Evolutionary conservation across 1,284 basidiomycete genomes (phyloP).

Genomic region (Apiotrichum gracile): DNA sequence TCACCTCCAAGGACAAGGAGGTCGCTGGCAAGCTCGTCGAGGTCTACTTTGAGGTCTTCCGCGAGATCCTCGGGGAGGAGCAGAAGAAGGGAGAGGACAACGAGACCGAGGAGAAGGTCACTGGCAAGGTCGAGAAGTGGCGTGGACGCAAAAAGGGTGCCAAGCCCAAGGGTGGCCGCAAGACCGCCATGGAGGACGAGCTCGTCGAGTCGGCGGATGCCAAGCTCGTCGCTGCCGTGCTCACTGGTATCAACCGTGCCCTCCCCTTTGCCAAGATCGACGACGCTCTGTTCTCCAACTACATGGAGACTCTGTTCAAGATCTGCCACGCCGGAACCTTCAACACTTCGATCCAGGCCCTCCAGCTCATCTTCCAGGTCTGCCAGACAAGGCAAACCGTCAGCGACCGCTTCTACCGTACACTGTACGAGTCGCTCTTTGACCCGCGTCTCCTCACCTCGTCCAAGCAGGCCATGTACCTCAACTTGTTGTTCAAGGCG

Average conservation of each 20-base stretch:
- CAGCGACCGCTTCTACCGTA: slow-evolving; percentile 80
- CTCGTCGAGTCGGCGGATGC: slow-evolving; percentile 76
- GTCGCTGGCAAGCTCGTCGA: slow-evolving; percentile 81
- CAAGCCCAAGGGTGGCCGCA: slow-evolving; percentile 40
- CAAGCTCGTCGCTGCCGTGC: slow-evolving; percentile 79
- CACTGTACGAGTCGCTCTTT: slow-evolving; percentile 80
- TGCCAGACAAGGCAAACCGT: slow-evolving; percentile 52
- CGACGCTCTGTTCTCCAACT: slow-evolving; percentile 66
- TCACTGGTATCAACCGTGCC: slow-evolving; percentile 93
- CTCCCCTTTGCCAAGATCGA: slow-evolving; percentile 79
- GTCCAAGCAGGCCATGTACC: slow-evolving; percentile 94
- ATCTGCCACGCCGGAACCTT: slow-evolving; percentile 87
- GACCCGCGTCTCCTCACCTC: slow-evolving; percentile 76
- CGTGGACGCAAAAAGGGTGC: slow-evolving; percentile 44
- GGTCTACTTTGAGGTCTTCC: slow-evolving; percentile 93
- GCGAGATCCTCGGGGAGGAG: slow-evolving; percentile 67
- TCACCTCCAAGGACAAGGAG: slow-evolving; percentile 64
- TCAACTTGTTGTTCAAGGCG: slow-evolving; percentile 91
- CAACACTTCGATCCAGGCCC: slow-evolving; percentile 91
- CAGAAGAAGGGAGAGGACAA: slow-evolving; percentile 36
- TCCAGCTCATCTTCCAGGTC: slow-evolving; percentile 88
- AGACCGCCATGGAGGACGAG: slow-evolving; percentile 43
- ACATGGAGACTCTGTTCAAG: slow-evolving; percentile 89
- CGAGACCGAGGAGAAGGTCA: slow-evolving; percentile 46
- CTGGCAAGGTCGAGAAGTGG: slow-evolving; percentile 48